Base-by-base conservation (phyloP, 2,329 filamentous ascomycete genomes). In the Colletotrichum sp. region DNA sequence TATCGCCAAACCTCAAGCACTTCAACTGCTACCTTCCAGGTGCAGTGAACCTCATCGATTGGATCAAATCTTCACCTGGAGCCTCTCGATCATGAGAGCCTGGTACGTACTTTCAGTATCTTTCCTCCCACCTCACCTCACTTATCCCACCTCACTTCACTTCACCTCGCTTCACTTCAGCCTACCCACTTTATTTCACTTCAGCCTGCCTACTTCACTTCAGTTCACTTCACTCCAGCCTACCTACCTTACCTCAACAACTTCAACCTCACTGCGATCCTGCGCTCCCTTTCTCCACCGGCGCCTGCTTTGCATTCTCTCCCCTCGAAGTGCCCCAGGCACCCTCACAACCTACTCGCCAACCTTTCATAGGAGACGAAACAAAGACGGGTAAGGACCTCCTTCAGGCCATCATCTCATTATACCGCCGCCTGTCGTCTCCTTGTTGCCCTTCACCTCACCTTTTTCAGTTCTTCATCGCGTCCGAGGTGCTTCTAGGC, bases 221-320 rank as follows among this genome's bases (percentile, higher is more conserved):
- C n/a, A 13, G n/a, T 22, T 52, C n/a, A 13, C 10, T 13, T 52
- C n/a, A 52, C 10, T 22, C 12, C n/a, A 8, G 3, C 44, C 44
- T 22, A 22, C 44, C 18, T 48, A 22, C n/a, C 44, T 48, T 18
- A n/a, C 9, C 10, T 22, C 10, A 48, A 13, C 6, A 48, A 22
- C 18, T 10, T 22, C 0, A 48, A 7, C 2, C 10, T 48, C 9
- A 22, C 18, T 0, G 12, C 44, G 44, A 13, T 22, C n/a, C 0
- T 52, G 10, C 12, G n/a, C 44, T n/a, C n/a, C n/a, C 12, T 12
- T 22, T 13, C 44, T 36, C n/a, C 6, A 52, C 44, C 0, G 44
- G n/a, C 5, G n/a, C 6, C 44, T 52, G 12, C 6, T 22, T 22
- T 22, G n/a, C 44, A 1, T 52, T 4, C 22, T 52, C 44, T 8